Base-by-base conservation (phyloP, 257 asterid species). In the Sherardia arvensis region DNA sequence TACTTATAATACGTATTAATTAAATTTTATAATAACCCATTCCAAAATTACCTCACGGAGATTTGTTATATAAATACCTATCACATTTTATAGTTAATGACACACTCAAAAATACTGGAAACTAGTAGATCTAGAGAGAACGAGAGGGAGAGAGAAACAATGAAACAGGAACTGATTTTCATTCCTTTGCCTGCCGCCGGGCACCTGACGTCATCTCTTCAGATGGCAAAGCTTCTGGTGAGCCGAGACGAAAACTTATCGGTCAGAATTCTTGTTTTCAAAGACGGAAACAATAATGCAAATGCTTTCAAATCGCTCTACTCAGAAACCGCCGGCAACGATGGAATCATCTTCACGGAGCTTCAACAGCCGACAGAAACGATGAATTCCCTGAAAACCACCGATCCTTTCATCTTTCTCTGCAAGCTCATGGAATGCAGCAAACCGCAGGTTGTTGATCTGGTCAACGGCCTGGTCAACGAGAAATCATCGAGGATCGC, bases 131-230 rank as follows among this genome's bases (percentile, higher is more conserved):
- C n/a, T n/a, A 43, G 20, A 15, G n/a, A 15, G 9, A 3, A 34
- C 7, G 7, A 32, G 34, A 32, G 9, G 9, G 9, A 55, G 8
- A 23, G 32, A 12, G 17, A 15, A 14, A 6, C 51, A 22, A 69
- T 58, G 64, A 77, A 68, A 20, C 11, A n/a, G 4, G 79, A 85
- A 26, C 66, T 85, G 0, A 38, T 83, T n/a, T 83, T 85, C 81
- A 74, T 85, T 79, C 94, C 94, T 34, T 53, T 73, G n/a, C 80
- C 89, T 1, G 83, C 84, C 53, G 81, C 78, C 61, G 79, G 94
- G 55, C 94, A 85, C 74, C 75, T 85, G 58, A 45, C 72, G 29
- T 61, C 94, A 69, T 59, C 82, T 72, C 77, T 85, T 5, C 82
- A 85, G 72, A 25, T 76, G 15, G 85, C 86, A 70, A 79, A 85